Evolutionary conservation across 805 yeast species (phyloP), one percentile per base, ranked within the genome.

Genomic region (Brettanomyces naardenensis): DNA sequence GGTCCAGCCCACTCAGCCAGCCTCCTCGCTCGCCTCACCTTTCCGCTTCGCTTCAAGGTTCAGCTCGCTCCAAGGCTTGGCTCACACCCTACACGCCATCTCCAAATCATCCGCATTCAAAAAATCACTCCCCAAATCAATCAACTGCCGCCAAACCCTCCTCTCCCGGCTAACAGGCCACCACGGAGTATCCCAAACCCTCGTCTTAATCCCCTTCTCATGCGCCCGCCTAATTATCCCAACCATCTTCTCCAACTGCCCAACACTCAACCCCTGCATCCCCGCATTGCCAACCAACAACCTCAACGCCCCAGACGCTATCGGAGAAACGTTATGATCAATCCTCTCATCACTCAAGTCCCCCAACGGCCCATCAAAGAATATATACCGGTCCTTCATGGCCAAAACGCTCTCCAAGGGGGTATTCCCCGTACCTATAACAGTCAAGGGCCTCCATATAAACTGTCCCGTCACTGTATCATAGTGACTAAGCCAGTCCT

Each of bases 131-230:
- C 77, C 78, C 11, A 64, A 42, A 14, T 56, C 59, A 31, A 66
- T 51, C 13, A 77, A 58, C 39, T 71, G 73, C 36, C 57, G 47
- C 75, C 81, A 73, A 28, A 78, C 67, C 3, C 52, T 51, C 33
- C 69, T 53, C 41, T 74, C 65, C 21, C 61, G 53, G 11, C 48
- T 42, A 2, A 54, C 52, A 4, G 89, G 88, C 87, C 87, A 80
- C 36, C 64, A 64, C 1, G 85, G 78, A 6, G 76, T 77, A 15
- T 79, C 88, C 89, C 89, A 82, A 22, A 80, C 61, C 39, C 90
- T 62, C 0, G 85, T 72, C 45, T 68, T 65, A 29, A 80, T 48
- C 10, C 75, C 73, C 35, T 59, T 41, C 3, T 55, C 49, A 46
- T 79, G 85, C 2, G 84, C 79, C 13, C 41, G 36, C 7, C 58